A percentile compares a stretch with the other conserved stretches of the same genome.
Conservation (phyloP, 192 early-diverging fungal species). For the Coemansia sp. region DNA sequence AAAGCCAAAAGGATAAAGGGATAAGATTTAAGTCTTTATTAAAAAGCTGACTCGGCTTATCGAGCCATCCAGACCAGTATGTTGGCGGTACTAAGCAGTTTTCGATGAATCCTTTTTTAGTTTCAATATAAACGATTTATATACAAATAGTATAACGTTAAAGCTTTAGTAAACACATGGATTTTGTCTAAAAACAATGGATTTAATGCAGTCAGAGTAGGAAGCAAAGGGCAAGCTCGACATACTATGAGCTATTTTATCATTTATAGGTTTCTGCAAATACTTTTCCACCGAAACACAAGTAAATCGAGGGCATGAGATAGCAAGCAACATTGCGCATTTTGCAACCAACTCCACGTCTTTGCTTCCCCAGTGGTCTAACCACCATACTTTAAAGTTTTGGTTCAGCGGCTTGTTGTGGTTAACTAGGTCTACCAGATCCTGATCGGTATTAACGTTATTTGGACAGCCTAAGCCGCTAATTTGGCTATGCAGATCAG, state of each 20-base stretch:
- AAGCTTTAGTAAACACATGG: not conserved
- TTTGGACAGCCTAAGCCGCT: not conserved
- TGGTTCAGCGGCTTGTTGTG: too few species aligned
- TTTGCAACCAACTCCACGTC: slow-evolving; percentile 1
- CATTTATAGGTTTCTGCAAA: not conserved
- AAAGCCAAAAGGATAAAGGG: too few species aligned
- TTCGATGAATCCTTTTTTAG: too few species aligned
- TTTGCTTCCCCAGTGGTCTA: slow-evolving; percentile 1
- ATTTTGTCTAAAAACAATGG: not conserved
- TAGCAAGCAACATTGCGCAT: slow-evolving; percentile 18
- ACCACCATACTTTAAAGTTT: not conserved
- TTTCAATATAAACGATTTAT: not conserved
- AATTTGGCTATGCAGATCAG: slow-evolving; percentile 3
- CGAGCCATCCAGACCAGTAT: too few species aligned
- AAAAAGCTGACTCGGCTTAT: too few species aligned
- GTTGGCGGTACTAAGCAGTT: too few species aligned
- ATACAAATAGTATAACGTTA: not conserved
- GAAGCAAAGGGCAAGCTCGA: not conserved
- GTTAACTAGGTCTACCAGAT: not conserved
- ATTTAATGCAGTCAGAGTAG: not conserved
- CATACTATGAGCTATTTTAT: not conserved
- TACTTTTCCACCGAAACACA: not conserved
- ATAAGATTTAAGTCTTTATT: too few species aligned
- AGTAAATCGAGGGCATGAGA: slow-evolving; percentile 14
- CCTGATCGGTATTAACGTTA: not conserved